phyloP scores from a whole-genome alignment of 1,139 yeast genomes.

The Saccharomyces hybrid region DNA sequence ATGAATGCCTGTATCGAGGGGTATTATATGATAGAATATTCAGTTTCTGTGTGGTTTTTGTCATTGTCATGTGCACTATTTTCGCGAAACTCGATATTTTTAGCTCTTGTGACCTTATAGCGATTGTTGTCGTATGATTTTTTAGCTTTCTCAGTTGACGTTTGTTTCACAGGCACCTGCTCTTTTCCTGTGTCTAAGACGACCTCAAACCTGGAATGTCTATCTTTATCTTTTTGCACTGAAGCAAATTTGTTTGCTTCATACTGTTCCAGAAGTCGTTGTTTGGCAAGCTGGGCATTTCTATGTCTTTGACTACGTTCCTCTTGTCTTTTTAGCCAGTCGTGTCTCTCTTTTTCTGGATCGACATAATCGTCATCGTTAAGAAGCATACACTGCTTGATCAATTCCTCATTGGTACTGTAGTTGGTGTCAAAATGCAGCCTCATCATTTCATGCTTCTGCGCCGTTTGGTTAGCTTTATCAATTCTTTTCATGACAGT shows the following conservation, averaged over 20 bases:
- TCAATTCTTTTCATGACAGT: slow-evolving; percentile 13
- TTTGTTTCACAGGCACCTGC: not conserved
- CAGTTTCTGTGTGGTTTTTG: not conserved
- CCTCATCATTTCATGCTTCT: slow-evolving; percentile 9
- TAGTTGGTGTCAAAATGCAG: slow-evolving; percentile 13
- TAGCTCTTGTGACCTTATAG: not conserved
- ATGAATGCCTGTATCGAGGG: not conserved
- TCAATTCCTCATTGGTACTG: slow-evolving; percentile 22
- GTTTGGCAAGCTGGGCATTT: slow-evolving; percentile 19
- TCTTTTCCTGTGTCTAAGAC: not conserved
- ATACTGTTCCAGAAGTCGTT: slow-evolving; percentile 22
- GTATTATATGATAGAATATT: not conserved
- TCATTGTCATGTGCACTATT: not conserved
- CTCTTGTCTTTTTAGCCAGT: slow-evolving; percentile 23
- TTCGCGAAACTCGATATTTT: not conserved
- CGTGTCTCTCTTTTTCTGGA: slow-evolving; percentile 15
- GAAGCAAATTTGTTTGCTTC: slow-evolving; percentile 14
- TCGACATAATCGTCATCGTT: slow-evolving; percentile 24
- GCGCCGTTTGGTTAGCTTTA: slow-evolving; percentile 12
- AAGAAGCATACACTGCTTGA: slow-evolving; percentile 16
- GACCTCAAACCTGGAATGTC: not conserved
- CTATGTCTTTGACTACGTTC: slow-evolving; percentile 17
- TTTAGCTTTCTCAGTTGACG: not conserved
- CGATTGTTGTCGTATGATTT: not conserved
- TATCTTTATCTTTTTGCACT: slow-evolving; percentile 5